Base-by-base conservation (phyloP, 1,284 basidiomycete species). In the Apiotrichum akiyoshidainum region DNA sequence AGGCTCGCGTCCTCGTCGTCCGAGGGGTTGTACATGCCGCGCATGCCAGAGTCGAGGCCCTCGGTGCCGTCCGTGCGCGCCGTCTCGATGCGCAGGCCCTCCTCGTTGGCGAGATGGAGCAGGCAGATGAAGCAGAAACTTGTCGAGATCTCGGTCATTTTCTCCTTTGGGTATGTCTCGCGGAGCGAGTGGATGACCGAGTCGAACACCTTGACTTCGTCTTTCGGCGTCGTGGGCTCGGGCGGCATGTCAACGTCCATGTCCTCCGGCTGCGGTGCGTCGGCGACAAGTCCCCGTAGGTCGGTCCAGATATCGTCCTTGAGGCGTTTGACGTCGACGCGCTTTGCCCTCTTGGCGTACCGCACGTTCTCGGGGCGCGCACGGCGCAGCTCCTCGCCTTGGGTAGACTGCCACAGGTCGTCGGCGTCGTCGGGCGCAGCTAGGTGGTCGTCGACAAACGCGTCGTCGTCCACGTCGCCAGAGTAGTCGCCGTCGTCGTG, bases 61-160 rank as follows among this genome's bases (percentile, higher is more conserved):
- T 78, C 79, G 16, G 79, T 78, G 5, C 78, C 80, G 31, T 80
- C 79, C 40, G 70, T 71, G 37, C 77, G 63, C 6, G 73, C 78
- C 31, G 74, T 72, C 75, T 90, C 87, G 45, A 94, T 82, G 69
- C 87, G 88, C 46, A 97, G 81, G 1, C 94, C 94, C 72, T 92
- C 90, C 74, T 98, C 93, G 73, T 98, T 96, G 46, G 93, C 94
- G 44, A 99, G 81, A 80, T 97, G 93, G 37, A 96, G 80, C 39
- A 99, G 80, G 72, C 95, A 99, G 75, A 99, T 99, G 81, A 99
- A 99, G 78, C 95, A 99, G 85, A 97, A 99, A 63, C 92, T 96
- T 11, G 96, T 99, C 74, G 92, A 96, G 76, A 99, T 97, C 68
- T 99, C 96, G 47, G 89, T 87, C 87, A 99, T 89, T 81, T 94